Evolutionary conservation across 192 early-diverging fungal species (phyloP).

Genomic region (Gigaspora rosea): DNA sequence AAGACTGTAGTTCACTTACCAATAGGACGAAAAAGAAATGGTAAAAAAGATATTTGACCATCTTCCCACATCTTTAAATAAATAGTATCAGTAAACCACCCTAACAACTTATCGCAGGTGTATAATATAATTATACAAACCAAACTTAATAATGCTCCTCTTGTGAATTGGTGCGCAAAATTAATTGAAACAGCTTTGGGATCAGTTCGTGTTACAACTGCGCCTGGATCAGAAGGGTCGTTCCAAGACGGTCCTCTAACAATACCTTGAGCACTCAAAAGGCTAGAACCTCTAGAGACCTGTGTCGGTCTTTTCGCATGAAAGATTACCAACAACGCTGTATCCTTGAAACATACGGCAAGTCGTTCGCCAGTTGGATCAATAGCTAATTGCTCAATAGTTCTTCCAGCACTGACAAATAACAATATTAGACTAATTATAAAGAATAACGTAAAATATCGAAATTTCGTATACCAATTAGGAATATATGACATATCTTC

Average conservation of each 20-base stretch:
- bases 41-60: conserved; percentile 28
- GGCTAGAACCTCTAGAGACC: background rate
- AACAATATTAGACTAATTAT: background rate
- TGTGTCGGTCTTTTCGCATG: conserved; percentile 14
- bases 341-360: conserved; percentile 9
- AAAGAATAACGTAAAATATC: background rate
- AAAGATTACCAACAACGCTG: background rate
- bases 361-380: conserved; percentile 27
- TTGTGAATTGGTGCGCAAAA: conserved; percentile 24
- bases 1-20: no score
- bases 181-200: conserved; percentile 13
- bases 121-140: conserved; percentile 1
- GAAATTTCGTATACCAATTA: background rate
- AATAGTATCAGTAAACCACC: background rate
- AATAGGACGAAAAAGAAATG: conserved; percentile 10
- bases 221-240: background rate
- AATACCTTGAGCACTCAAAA: background rate
- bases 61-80: conserved; percentile 29
- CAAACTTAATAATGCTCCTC: conserved; percentile 28
- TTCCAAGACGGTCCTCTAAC: conserved; percentile 23
- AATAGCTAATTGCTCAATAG: background rate
- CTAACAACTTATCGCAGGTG: background rate
- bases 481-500: background rate
- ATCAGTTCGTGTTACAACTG: background rate
- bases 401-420: background rate